Evolutionary conservation across 257 asterid genomes (phyloP).

Genomic region (Rubia yunnanensis): DNA sequence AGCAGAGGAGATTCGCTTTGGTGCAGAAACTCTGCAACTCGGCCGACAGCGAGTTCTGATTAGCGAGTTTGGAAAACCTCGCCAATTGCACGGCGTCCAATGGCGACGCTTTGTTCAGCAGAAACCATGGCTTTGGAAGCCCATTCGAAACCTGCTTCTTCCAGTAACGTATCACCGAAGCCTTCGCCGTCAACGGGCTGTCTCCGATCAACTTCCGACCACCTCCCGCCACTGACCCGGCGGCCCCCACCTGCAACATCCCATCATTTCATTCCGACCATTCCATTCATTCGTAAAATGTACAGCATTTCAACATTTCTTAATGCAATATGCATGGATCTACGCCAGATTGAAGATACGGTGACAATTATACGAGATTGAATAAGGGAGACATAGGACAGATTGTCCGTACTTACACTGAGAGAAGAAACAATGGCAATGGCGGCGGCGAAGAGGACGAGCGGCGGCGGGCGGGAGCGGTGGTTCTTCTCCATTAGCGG

Average conservation of each 20-base stretch:
- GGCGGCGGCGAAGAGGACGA: not conserved
- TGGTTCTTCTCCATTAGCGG: not conserved
- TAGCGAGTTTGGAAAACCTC: conserved; percentile 36
- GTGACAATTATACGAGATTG: too few species aligned
- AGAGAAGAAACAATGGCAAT: not conserved
- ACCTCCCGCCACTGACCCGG: conserved; percentile 1
- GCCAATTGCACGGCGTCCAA: conserved; percentile 25
- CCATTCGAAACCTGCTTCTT: conserved; percentile 25
- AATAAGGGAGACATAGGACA: not conserved
- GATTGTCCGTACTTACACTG: conserved; percentile 1
- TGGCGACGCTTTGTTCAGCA: conserved; percentile 28
- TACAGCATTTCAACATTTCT: not conserved
- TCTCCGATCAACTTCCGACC: conserved; percentile 18
- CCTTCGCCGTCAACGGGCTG: conserved; percentile 27
- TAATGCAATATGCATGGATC: not conserved
- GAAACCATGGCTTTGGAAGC: conserved; percentile 30
- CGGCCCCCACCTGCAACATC: conserved; percentile 15
- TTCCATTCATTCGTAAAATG: too few species aligned
- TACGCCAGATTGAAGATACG: too few species aligned
- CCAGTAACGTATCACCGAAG: conserved; percentile 29
- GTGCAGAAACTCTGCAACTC: conserved; percentile 55
- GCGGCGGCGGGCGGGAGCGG: not conserved
- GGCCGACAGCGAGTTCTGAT: conserved; percentile 43
- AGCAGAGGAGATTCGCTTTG: conserved; percentile 57
- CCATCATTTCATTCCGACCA: not conserved